Evolutionary conservation across 306 rosid species (phyloP).

Genomic region (Lotus japonicus): DNA sequence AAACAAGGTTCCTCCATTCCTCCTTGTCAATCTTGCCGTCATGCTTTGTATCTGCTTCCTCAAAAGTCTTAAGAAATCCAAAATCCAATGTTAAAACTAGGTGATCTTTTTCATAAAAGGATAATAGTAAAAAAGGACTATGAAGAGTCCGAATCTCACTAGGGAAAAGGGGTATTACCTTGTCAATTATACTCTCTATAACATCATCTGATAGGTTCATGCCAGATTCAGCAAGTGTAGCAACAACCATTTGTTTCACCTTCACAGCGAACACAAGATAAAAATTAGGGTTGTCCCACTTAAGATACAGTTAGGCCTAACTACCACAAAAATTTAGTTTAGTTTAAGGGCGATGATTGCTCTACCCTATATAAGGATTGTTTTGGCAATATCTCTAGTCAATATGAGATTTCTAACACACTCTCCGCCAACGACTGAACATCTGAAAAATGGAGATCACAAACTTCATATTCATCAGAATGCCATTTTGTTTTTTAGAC

Average conservation of each 20-base stretch:
- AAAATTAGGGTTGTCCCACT: not conserved
- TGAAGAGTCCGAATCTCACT: too few species aligned
- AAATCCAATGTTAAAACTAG: not conserved
- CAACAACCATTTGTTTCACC: conserved; percentile 99
- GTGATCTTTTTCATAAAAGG: not conserved
- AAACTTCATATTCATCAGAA: too few species aligned
- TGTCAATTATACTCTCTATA: conserved; percentile 91
- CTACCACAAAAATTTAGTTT: too few species aligned
- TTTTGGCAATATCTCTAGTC: too few species aligned
- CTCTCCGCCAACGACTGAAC: too few species aligned
- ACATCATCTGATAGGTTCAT: conserved; percentile 94
- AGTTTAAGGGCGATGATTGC: too few species aligned
- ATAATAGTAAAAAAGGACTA: not conserved
- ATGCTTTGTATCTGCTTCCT: conserved; percentile 95
- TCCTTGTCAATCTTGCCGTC: conserved; percentile 94
- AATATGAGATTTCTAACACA: too few species aligned
- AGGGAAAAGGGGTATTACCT: conserved; percentile 39
- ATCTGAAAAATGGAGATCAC: too few species aligned
- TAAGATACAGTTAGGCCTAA: too few species aligned
- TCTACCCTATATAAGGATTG: too few species aligned
- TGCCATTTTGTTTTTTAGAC: too few species aligned
- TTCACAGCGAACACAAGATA: conserved; percentile 9
- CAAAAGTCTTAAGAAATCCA: conserved; percentile 58
- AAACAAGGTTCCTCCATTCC: conserved; percentile 89
- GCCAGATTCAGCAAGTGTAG: conserved; percentile 95